phyloP scores from a whole-genome alignment of 805 yeast genomes.

The Saturnispora halmiae region DNA sequence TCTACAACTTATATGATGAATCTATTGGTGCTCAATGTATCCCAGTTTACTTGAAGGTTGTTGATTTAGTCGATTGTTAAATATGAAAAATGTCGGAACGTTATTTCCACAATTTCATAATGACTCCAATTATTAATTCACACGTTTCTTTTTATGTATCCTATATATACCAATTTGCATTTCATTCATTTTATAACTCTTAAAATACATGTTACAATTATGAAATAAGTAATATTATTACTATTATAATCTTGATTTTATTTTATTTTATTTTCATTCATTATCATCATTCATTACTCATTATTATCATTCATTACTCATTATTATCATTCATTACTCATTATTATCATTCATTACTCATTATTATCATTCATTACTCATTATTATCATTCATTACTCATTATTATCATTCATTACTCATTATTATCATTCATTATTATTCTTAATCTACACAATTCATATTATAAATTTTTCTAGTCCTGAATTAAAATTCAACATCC shows the following conservation, averaged over 20 bases:
- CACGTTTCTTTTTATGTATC: constrained; percentile 5
- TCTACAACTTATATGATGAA: constrained; percentile 51
- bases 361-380: too few species aligned
- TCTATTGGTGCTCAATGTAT: constrained; percentile 38
- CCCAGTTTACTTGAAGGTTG: constrained; percentile 36
- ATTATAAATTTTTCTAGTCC: too few species aligned
- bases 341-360: too few species aligned
- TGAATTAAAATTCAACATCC: not conserved
- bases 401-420: too few species aligned
- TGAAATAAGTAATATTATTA: not conserved
- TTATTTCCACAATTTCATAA: not conserved
- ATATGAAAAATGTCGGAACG: not conserved
- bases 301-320: too few species aligned
- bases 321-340: too few species aligned
- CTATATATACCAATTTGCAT: constrained; percentile 10
- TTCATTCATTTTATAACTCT: constrained; percentile 1
- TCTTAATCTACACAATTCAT: too few species aligned
- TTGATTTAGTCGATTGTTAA: constrained; percentile 35
- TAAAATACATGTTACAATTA: not conserved
- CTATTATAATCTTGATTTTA: not conserved
- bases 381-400: too few species aligned
- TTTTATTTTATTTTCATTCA: too few species aligned
- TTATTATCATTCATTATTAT: too few species aligned
- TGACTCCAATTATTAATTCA: not conserved
- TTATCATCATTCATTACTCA: too few species aligned